A percentile compares a stretch with the other conserved stretches of the same genome.
Evolutionary conservation across 208 protist genomes (phyloP).

Genomic region (Leishmania turanica): DNA sequence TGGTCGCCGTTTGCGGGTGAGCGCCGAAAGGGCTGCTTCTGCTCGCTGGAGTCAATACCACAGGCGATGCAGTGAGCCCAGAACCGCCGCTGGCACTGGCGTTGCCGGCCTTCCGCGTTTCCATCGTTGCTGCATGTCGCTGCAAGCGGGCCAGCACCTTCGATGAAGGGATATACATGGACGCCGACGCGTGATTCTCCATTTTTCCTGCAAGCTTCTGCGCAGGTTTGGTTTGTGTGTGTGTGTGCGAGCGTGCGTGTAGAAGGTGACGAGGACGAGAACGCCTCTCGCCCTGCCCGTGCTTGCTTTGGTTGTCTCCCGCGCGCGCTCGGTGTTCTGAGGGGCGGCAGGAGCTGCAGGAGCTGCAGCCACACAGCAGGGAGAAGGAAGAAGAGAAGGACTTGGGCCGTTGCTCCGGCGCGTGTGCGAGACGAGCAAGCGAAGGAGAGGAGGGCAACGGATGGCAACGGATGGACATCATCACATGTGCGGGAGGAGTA

Average conservation of each 20-base stretch:
- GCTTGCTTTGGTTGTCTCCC: too few species aligned
- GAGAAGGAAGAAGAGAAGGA: not conserved
- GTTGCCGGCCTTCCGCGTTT: not conserved
- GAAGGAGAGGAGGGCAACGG: not conserved
- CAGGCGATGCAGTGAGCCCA: not conserved
- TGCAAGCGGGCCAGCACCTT: constrained; percentile 36
- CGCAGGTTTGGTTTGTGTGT: not conserved
- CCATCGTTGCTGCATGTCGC: constrained; percentile 2
- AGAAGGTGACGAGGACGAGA: not conserved
- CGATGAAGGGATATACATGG: constrained; percentile 36
- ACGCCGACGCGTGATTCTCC: constrained; percentile 42
- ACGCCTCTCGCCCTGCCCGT: too few species aligned
- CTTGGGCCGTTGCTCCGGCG: not conserved
- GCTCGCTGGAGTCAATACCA: not conserved
- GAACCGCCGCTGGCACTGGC: not conserved
- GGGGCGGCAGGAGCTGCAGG: too few species aligned
- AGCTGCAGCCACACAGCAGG: not conserved
- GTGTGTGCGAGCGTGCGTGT: not conserved
- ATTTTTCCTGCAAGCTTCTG: constrained; percentile 11
- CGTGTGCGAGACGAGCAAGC: not conserved
- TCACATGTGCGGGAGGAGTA: not conserved
- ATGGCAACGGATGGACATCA: not conserved
- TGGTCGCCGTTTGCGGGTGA: not conserved
- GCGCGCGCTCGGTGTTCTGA: too few species aligned
- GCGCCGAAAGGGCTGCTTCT: not conserved